Evolutionary conservation across 2,329 filamentous ascomycete genomes (phyloP).

Genomic region (Fragosphaeria purpurea): DNA sequence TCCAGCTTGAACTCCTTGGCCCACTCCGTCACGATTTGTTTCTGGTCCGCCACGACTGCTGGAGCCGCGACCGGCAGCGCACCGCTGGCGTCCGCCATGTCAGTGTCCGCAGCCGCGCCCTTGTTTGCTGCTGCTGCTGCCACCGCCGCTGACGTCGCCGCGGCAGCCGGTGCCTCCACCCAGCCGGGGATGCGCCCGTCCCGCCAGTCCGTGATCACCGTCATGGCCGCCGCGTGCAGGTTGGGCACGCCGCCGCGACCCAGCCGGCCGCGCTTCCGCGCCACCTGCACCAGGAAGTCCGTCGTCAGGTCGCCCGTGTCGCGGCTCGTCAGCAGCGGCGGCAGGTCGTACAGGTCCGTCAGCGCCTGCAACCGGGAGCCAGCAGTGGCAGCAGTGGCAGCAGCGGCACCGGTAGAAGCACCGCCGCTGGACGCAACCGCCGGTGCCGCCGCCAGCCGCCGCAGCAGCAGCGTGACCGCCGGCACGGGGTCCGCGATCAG

Average conservation of each 20-base stretch:
- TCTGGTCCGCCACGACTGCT: conserved; percentile 53
- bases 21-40: conserved; percentile 86
- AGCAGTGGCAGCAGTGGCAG: not conserved
- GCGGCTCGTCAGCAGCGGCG: conserved; percentile 59
- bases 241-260: conserved; percentile 88
- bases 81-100: not conserved
- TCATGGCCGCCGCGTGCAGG: conserved; percentile 75
- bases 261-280: conserved; percentile 80
- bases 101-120: conserved; percentile 16
- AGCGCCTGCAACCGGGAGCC: conserved; percentile 65
- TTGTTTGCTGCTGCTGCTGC: conserved; percentile 10
- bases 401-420: conserved; percentile 33
- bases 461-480: conserved; percentile 74
- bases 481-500: conserved; percentile 89
- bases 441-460: conserved; percentile 52
- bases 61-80: conserved; percentile 26
- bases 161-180: conserved; percentile 64
- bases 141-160: conserved; percentile 35
- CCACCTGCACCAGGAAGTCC: conserved; percentile 91
- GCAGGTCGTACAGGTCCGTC: conserved; percentile 73
- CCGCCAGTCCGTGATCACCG: conserved; percentile 92
- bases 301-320: conserved; percentile 63
- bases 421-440: conserved; percentile 25
- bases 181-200: conserved; percentile 92
- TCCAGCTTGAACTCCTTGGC: conserved; percentile 92